Percentiles rank a stretch among this genome's conserved stretches.
phyloP scores from a whole-genome alignment of 1,139 yeast genomes.

The Magnusiomyces tetraspermus region DNA sequence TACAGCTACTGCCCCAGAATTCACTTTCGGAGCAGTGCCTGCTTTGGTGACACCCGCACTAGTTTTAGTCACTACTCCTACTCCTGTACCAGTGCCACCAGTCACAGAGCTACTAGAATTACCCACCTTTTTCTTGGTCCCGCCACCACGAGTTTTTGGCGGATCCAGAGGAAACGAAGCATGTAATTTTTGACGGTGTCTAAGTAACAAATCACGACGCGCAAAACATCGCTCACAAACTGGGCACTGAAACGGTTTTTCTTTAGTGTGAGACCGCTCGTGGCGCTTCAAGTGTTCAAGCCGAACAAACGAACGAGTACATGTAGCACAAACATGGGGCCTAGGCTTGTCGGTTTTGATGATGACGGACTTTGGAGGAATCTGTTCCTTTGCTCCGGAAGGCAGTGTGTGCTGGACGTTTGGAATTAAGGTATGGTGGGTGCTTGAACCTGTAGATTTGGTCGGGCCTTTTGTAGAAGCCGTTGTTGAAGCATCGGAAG shows the following conservation, averaged over 20 bases:
- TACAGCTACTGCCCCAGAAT: neutral
- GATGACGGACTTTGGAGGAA: constrained; percentile 75
- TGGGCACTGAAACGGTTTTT: constrained; percentile 93
- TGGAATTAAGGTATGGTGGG: too few species aligned
- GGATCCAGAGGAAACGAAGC: constrained; percentile 36
- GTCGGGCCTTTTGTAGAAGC: too few species aligned
- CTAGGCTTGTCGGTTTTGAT: constrained; percentile 86
- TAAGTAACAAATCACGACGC: constrained; percentile 73
- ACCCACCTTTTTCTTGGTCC: constrained; percentile 12
- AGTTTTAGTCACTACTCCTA: constrained; percentile 1
- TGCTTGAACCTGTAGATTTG: too few species aligned
- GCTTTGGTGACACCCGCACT: neutral
- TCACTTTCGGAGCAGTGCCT: neutral
- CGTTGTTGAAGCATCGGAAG: neutral
- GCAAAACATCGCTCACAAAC: constrained; percentile 95
- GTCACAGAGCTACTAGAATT: neutral
- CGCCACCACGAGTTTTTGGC: constrained; percentile 17
- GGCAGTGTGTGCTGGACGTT: too few species aligned
- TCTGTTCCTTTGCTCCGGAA: constrained; percentile 43
- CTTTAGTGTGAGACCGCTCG: constrained; percentile 91
- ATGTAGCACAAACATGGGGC: constrained; percentile 79
- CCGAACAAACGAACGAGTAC: constrained; percentile 93
- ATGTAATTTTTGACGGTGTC: constrained; percentile 93
- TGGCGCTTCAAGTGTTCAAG: constrained; percentile 90
- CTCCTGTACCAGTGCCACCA: constrained; percentile 6